Conservation (phyloP, 2,329 filamentous ascomycete genomes). For the Colletotrichum karsti region DNA sequence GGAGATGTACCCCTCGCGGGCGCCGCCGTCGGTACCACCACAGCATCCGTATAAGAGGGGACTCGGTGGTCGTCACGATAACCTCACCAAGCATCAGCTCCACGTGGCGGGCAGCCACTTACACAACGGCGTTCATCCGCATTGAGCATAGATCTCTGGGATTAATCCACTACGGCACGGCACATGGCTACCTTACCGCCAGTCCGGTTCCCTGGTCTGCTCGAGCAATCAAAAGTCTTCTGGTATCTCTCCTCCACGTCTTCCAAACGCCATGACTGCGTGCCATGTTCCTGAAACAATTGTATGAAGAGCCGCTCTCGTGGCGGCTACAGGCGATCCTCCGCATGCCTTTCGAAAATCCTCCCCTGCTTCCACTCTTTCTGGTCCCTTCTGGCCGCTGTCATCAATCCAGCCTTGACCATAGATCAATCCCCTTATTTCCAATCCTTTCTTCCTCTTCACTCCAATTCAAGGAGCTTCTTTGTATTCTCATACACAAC, state of each 20-base stretch:
- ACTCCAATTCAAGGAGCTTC: conserved; percentile 67
- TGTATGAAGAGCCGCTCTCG: neutral
- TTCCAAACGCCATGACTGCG: conserved; percentile 18
- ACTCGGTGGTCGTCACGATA: neutral
- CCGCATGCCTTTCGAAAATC: neutral
- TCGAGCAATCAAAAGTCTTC: conserved; percentile 18
- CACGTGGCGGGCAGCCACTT: neutral
- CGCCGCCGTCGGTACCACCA: neutral
- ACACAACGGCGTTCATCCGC: neutral
- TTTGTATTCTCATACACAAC: conserved; percentile 94
- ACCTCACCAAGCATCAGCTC: neutral
- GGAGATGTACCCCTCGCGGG: neutral
- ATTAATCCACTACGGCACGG: neutral
- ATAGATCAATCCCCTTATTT: neutral
- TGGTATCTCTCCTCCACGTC: conserved; percentile 25
- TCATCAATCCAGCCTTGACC: neutral
- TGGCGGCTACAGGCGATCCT: neutral
- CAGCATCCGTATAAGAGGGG: neutral
- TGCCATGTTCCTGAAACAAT: conserved; percentile 20
- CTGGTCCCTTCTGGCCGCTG: neutral
- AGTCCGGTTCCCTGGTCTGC: neutral
- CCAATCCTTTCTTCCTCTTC: conserved; percentile 23
- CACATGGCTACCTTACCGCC: neutral
- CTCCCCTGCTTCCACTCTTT: neutral
- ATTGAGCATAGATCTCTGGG: conserved; percentile 4